Base-by-base conservation (phyloP, 2,329 filamentous ascomycete genomes). In the Neoscytalidium dimidiatum region DNA sequence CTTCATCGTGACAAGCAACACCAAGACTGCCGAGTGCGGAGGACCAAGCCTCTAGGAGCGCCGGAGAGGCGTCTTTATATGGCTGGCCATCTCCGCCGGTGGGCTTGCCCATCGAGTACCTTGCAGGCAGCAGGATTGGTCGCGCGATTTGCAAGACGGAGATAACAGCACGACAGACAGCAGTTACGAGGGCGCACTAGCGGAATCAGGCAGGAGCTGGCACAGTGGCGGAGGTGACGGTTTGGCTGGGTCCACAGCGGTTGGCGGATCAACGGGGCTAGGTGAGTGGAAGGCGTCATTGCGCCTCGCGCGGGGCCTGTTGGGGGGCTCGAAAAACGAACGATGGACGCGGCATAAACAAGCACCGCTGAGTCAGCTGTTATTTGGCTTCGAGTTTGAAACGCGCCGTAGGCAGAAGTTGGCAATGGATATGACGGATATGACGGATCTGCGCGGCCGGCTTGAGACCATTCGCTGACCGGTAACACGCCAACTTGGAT, bases 1-100 rank as follows among this genome's bases (percentile, higher is more conserved):
- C 44, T 51, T 62, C 58, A 62, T 62, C 11, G 11, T 51, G 58
- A 51, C 56, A 60, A 60, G 56, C 56, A 46, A 48, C 41, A 60
- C 56, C 56, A 46, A 60, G 52, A 43, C 52, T 44, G 21, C 35
- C 35, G 35, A 19, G 52, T 43, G 56, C 43, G 41, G 41, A 6
- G 4, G 4, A 26, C 52, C 52, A 43, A 43, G 52, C 9, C 13
- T n/a, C 11, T 17, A 4, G 28, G 38, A 9, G 56, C 38, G 38
- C n/a, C 52, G 52, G 21, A 28, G 52, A 9, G 26, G 26, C 26
- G 11, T 21, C n/a, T 60, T 31, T 44, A 60, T 31, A 44, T 5
- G 38, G 23, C 14, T 17, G 3, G 26, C 23, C 28, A n/a, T 26
- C 52, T 43, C 17, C 51, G n/a, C n/a, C 14, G n/a, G 11, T 19